Evolutionary conservation across 176 grass and related monocot genomes (phyloP), one percentile per base, ranked within the genome.

Genomic region (Aegilops speltoides): DNA sequence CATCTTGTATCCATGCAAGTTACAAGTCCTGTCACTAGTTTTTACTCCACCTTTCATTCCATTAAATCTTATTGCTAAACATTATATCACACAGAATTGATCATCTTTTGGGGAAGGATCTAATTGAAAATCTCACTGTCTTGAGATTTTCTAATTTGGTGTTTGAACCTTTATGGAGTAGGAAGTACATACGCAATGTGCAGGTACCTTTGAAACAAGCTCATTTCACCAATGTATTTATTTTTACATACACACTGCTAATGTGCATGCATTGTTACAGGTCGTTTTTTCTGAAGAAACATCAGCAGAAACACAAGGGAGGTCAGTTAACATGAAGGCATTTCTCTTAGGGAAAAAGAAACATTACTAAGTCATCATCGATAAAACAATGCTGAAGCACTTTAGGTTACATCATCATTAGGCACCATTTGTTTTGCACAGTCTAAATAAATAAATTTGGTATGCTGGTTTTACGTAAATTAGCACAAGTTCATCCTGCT

Each of bases 71-170:
- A 68, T 43, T 54, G 24, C 33, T 41, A 25, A 62, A 86, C 75
- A 29, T 79, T 78, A 56, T 79, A 69, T 65, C 15, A 13, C 23
- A 73, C 74, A 98, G 96, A 88, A 98, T 98, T 83, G 96, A 95
- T 60, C 96, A 98, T 84, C 89, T 95, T 84, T 70, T 98, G 93
- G 93, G 95, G 37, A 98, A 98, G 82, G 93, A 98, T 86, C 87
- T 98, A 48, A 98, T 98, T 28, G 96, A 98, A 87, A 98, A 98
- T 73, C 80, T 98, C 50, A 98, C 96, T 41, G 93, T 98, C 69
- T 83, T 98, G 82, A 94, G 96, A 79, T 98, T 98, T 82, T 95
- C 96, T 79, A 98, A 98, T 89, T 92, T 98, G 84, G 90, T 98
- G 32, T 98, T 98, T 78, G 96, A 98, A 84, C 96, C 96, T 67